Evolutionary conservation across 1,284 basidiomycete genomes (phyloP).

Genomic region (Moniliophthora roreri): DNA sequence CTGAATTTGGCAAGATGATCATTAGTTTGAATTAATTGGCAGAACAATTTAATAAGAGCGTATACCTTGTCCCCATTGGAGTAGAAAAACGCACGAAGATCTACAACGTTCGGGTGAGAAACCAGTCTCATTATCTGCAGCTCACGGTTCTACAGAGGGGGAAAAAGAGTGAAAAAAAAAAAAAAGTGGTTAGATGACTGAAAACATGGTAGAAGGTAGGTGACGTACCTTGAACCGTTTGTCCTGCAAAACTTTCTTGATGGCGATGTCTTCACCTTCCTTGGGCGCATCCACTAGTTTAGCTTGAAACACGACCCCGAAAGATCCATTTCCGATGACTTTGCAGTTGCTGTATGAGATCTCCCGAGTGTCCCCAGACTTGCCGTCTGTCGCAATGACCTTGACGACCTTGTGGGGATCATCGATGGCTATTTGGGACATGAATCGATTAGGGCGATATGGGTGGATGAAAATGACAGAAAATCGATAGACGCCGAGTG

Average conservation of each 20-base stretch:
- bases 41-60: constrained; percentile 13
- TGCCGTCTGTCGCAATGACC: constrained; percentile 94
- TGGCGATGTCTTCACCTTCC: constrained; percentile 88
- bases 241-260: constrained; percentile 99
- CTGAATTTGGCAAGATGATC: constrained; percentile 42
- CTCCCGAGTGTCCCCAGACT: constrained; percentile 85
- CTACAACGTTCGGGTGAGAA: constrained; percentile 96
- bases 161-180: constrained; percentile 7
- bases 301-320: constrained; percentile 96
- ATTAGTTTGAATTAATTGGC: constrained; percentile 15
- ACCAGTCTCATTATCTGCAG: constrained; percentile 99
- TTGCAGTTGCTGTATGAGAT: constrained; percentile 97
- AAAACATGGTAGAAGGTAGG: constrained; percentile 6
- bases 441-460: constrained; percentile 36
- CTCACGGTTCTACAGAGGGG: constrained; percentile 84
- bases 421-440: constrained; percentile 68
- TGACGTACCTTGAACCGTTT: constrained; percentile 96
- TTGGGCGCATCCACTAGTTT: constrained; percentile 65
- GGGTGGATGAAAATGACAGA: constrained; percentile 14
- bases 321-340: constrained; percentile 97
- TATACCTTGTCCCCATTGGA: constrained; percentile 97
- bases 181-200: constrained; percentile 18
- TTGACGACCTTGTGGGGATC: constrained; percentile 95
- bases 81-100: constrained; percentile 98
- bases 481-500: constrained; percentile 12